A percentile compares a stretch with the other conserved stretches of the same genome.
Evolutionary conservation across 257 asterid genomes (phyloP).

Genomic region (Haberlea rhodopensis): DNA sequence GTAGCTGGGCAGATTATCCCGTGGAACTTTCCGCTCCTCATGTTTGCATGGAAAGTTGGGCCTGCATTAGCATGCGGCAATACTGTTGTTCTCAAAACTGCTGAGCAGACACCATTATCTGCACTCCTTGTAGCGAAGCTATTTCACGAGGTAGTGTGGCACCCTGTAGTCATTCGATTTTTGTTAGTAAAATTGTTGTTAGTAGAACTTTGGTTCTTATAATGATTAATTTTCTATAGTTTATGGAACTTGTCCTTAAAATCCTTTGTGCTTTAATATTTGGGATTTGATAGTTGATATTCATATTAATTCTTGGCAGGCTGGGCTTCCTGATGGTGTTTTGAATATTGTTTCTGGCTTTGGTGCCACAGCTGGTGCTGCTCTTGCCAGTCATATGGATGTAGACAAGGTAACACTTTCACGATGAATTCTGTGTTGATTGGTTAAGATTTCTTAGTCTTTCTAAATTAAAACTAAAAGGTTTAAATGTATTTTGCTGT

Average conservation of each 20-base stretch:
- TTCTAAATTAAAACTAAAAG: not conserved
- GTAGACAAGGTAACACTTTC: constrained; percentile 78
- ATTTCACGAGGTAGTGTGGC: constrained; percentile 67
- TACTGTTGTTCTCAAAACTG: constrained; percentile 81
- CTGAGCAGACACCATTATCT: constrained; percentile 96
- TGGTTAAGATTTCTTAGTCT: constrained; percentile 5
- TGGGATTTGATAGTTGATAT: constrained; percentile 18
- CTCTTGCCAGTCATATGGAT: constrained; percentile 95
- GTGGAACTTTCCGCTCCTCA: constrained; percentile 91
- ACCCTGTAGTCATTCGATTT: not conserved
- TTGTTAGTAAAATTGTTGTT: not conserved
- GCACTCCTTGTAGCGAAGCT: constrained; percentile 77
- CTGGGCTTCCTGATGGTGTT: constrained; percentile 95
- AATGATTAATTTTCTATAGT: not conserved
- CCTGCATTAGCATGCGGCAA: constrained; percentile 95
- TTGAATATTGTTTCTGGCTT: constrained; percentile 83
- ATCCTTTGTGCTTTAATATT: not conserved
- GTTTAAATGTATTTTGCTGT: not conserved
- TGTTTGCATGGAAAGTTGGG: constrained; percentile 93
- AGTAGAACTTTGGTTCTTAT: not conserved
- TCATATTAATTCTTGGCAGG: constrained; percentile 43
- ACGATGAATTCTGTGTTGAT: not conserved
- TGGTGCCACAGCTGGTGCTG: constrained; percentile 93
- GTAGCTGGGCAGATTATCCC: constrained; percentile 98
- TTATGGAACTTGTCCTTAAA: not conserved